These are phyloP conservation scores for Botryobasidium botryosum DNA, from an alignment of 768 basidiomycete genomes.

Conservation along the genomic window DNA sequence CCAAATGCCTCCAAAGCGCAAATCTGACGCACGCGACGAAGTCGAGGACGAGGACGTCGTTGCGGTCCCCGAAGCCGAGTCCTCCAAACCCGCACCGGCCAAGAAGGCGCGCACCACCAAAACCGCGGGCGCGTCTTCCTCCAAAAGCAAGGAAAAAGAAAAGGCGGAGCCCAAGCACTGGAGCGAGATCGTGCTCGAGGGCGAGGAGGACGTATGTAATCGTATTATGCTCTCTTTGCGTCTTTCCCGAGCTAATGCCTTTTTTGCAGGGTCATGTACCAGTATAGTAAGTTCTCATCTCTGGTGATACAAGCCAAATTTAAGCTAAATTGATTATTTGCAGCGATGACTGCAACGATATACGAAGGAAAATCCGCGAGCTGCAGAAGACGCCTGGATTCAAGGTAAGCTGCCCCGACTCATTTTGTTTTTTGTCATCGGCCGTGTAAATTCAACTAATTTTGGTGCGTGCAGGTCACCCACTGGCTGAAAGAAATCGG, in stretches of 20 bases:
- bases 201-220: constrained; percentile 26
- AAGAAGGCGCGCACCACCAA: constrained; percentile 14
- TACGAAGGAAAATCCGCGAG: constrained; percentile 29
- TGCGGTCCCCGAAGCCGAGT: constrained; percentile 1
- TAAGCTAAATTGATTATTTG: not conserved
- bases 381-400: constrained; percentile 27
- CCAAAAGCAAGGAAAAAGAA: constrained; percentile 16
- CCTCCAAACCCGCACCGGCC: not conserved
- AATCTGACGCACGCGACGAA: constrained; percentile 24
- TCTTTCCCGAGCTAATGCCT: constrained; percentile 1
- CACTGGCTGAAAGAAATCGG: constrained; percentile 32
- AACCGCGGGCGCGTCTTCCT: constrained; percentile 13
- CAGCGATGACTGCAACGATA: constrained; percentile 31
- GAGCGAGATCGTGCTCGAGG: constrained; percentile 24
- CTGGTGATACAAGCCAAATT: not conserved
- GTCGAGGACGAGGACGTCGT: constrained; percentile 10
- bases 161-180: constrained; percentile 9
- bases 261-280: constrained; percentile 16
- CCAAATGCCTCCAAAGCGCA: constrained; percentile 28
- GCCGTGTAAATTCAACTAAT: not conserved
- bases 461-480: constrained; percentile 21
- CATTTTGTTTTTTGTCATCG: not conserved
- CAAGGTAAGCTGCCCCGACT: constrained; percentile 20
- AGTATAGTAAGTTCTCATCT: constrained; percentile 17
- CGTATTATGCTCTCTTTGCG: not conserved